Base-by-base conservation (phyloP, 345 rosid genomes). In the Trapa bicornis region DNA sequence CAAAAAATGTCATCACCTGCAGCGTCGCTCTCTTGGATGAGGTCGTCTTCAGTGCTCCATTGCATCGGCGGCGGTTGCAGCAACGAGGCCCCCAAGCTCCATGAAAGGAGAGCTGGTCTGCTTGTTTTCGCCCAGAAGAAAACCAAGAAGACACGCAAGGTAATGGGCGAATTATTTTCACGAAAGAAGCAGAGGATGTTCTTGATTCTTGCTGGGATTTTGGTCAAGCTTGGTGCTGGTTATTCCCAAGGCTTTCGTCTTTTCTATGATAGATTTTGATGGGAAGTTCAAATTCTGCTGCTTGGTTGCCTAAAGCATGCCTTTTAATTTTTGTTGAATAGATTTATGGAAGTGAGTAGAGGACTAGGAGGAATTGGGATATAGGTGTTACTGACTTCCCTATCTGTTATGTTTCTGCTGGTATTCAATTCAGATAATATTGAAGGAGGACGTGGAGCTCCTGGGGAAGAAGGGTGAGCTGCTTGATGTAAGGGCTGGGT, bases 401-500 rank as follows among this genome's bases (percentile, higher is more conserved):
- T 0, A 45, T 64, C 37, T 43, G 47, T 67, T 65, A 22, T 22
- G 29, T 22, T 58, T 14, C 29, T 65, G 41, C 15, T 47, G 17
- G 57, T 61, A 36, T n/a, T 64, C 41, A 45, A 69, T 47, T 32
- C 78, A 94, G 97, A 84, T 93, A 63, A 81, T 93, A 62, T 76
- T 93, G 96, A 90, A 88, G 79, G 96, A 90, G 77, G 96, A 93
- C 71, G 89, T 86, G 75, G 65, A 70, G 2, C 53, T 79, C 47
- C 79, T 88, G 83, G 98, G 96, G 16, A 87, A 86, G 77, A 85
- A 81, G 74, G 96, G 97, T 65, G 82, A 90, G 68, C 78, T 93
- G 39, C 62, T 88, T 47, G 88, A 90, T 71, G 98, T 93, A 72
- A 90, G 78, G 75, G 89, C 92, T n/a, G 98, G 98, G 2, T 93